A percentile compares a stretch with the other conserved stretches of the same genome.
These are phyloP conservation scores for Colletotrichum godetiae DNA, from an alignment of 2,329 filamentous ascomycete species.

Conservation along the genomic window DNA sequence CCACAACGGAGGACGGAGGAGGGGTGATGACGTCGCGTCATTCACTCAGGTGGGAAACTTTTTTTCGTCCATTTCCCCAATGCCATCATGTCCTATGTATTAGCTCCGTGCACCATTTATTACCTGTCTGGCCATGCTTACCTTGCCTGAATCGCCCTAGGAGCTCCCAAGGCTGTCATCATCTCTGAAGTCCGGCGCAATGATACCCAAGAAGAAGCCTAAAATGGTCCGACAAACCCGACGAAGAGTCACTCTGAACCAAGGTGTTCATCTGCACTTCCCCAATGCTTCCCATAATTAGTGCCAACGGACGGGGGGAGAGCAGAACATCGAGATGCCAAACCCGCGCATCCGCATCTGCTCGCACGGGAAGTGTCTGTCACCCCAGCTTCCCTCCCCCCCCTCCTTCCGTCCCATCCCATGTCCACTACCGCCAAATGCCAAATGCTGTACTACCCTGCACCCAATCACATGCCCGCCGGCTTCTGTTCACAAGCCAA, in stretches of 20 bases:
- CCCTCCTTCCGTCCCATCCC: constrained; percentile 13
- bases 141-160: too few relatives aligned
- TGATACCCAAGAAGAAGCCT: background rate
- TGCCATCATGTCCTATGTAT: background rate
- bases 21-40: constrained; percentile 32
- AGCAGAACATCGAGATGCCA: background rate
- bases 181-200: background rate
- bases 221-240: background rate
- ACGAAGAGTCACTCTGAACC: background rate
- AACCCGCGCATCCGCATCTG: constrained; percentile 6
- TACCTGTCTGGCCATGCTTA: background rate
- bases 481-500: constrained; percentile 6
- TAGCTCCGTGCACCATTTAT: background rate
- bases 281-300: background rate
- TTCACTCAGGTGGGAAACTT: background rate
- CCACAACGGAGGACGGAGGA: constrained; percentile 26
- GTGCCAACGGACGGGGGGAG: background rate
- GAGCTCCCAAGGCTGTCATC: background rate
- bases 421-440: constrained; percentile 6
- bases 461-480: constrained; percentile 21
- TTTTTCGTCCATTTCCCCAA: constrained; percentile 5
- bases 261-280: background rate
- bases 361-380: constrained; percentile 17
- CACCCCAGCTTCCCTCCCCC: constrained; percentile 23
- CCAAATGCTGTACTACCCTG: constrained; percentile 16